These are phyloP conservation scores for Zygoascus meyerae DNA, from an alignment of 1,139 yeast genomes.

Conservation along the genomic window DNA sequence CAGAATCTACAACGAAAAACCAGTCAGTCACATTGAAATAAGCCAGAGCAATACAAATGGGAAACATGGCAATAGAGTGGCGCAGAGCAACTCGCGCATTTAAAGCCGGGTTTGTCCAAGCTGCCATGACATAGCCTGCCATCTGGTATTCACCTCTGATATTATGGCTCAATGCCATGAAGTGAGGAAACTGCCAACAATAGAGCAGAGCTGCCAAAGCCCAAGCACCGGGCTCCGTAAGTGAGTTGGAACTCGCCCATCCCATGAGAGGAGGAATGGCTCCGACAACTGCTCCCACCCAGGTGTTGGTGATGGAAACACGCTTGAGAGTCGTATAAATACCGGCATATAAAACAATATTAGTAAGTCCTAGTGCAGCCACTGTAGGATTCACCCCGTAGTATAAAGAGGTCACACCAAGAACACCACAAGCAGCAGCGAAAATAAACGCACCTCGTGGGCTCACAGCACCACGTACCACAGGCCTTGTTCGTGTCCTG, in stretches of 20 bases:
- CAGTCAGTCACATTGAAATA: slow-evolving; percentile 80
- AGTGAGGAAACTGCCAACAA: slow-evolving; percentile 99
- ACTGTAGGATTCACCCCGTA: slow-evolving; percentile 84
- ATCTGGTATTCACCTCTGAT: slow-evolving; percentile 79
- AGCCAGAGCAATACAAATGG: slow-evolving; percentile 77
- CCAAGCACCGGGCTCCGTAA: slow-evolving; percentile 91
- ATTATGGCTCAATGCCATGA: slow-evolving; percentile 84
- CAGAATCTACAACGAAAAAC: slow-evolving; percentile 73
- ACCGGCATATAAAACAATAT: slow-evolving; percentile 82
- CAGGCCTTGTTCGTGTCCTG: slow-evolving; percentile 84
- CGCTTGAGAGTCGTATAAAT: slow-evolving; percentile 86
- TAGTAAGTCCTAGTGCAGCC: slow-evolving; percentile 66
- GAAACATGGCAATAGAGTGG: slow-evolving; percentile 86
- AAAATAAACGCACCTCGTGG: slow-evolving; percentile 73
- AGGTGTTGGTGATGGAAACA: slow-evolving; percentile 77
- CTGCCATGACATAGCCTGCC: slow-evolving; percentile 97
- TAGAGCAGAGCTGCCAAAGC: slow-evolving; percentile 80
- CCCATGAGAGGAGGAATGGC: slow-evolving; percentile 99
- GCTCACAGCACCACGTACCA: slow-evolving; percentile 74
- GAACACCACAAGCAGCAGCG: slow-evolving; percentile 65
- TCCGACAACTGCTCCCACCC: slow-evolving; percentile 99
- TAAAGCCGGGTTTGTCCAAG: slow-evolving; percentile 83
- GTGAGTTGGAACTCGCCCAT: slow-evolving; percentile 88
- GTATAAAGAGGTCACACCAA: slow-evolving; percentile 65
- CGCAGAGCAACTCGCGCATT: slow-evolving; percentile 92